Percentiles rank a stretch among this genome's conserved stretches.
These are phyloP conservation scores for Solanum commersonii DNA, from an alignment of 257 asterid species.

Conservation along the genomic window DNA sequence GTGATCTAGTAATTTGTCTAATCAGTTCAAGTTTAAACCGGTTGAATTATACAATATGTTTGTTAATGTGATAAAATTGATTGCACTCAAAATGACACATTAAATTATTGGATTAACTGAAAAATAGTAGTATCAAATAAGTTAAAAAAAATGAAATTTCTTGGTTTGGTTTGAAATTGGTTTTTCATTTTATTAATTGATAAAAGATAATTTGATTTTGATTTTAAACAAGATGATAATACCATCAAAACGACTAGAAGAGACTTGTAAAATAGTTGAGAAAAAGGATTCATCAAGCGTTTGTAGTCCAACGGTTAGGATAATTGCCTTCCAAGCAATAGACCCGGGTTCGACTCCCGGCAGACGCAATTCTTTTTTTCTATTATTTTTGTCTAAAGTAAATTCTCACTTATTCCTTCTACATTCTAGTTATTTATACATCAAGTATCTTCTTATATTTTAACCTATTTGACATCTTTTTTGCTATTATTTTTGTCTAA, in stretches of 20 bases:
- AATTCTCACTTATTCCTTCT: not conserved
- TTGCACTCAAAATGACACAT: not conserved
- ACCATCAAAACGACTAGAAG: too few species aligned
- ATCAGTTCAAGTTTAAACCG: not conserved
- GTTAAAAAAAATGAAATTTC: too few species aligned
- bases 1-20: not conserved
- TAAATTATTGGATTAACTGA: not conserved
- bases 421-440: too few species aligned
- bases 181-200: not conserved
- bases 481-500: too few species aligned
- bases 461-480: too few species aligned
- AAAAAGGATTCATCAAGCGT: not conserved
- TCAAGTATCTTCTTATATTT: not conserved
- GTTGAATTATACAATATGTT: not conserved
- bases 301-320: constrained; percentile 31
- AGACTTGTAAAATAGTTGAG: too few species aligned
- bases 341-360: constrained; percentile 99
- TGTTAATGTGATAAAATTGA: not conserved
- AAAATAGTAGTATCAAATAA: not conserved
- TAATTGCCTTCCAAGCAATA: constrained; percentile 99
- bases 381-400: not conserved
- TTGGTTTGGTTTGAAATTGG: not conserved
- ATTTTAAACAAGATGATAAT: too few species aligned
- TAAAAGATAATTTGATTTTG: not conserved
- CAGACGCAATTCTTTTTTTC: constrained; percentile 27